Percentiles rank a stretch among this genome's conserved stretches.
Evolutionary conservation across 208 protist species (phyloP).

Genomic region (Leishmania braziliensis): DNA sequence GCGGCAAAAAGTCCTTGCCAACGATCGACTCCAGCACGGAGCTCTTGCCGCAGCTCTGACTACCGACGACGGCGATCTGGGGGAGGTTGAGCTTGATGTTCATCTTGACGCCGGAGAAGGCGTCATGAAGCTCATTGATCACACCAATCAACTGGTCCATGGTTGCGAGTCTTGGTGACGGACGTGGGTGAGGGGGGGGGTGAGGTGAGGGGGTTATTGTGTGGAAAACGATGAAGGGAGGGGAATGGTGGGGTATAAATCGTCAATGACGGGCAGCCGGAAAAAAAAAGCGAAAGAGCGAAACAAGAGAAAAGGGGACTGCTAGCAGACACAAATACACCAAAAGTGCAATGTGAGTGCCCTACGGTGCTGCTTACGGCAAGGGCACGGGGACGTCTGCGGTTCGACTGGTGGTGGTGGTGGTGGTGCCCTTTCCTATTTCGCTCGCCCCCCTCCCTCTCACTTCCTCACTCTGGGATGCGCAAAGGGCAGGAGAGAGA

Average conservation of each 20-base stretch:
- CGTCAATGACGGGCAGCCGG: not conserved
- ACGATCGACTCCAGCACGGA: slow-evolving; percentile 99
- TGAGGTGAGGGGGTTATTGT: not conserved
- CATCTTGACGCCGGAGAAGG: slow-evolving; percentile 91
- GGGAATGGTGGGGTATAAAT: not conserved
- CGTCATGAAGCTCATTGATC: slow-evolving; percentile 98
- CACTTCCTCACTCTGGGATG: not conserved
- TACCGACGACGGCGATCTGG: slow-evolving; percentile 99
- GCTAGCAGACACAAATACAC: not conserved
- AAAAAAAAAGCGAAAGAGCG: not conserved
- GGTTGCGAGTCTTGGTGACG: not conserved
- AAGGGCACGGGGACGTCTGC: not conserved
- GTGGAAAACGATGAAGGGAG: not conserved
- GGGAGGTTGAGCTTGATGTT: slow-evolving; percentile 96
- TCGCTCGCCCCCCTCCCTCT: not conserved
- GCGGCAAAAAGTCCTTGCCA: slow-evolving; percentile 98
- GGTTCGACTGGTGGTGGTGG: not conserved
- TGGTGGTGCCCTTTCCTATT: not conserved
- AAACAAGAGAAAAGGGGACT: not conserved
- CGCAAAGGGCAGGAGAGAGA: not conserved
- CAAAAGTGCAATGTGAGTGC: not conserved
- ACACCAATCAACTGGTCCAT: slow-evolving; percentile 98
- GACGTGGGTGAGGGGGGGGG: not conserved
- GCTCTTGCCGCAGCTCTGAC: slow-evolving; percentile 96
- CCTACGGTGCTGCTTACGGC: no score